Conservation (phyloP, 192 early-diverging fungal species). For the Coemansia sp. region DNA sequence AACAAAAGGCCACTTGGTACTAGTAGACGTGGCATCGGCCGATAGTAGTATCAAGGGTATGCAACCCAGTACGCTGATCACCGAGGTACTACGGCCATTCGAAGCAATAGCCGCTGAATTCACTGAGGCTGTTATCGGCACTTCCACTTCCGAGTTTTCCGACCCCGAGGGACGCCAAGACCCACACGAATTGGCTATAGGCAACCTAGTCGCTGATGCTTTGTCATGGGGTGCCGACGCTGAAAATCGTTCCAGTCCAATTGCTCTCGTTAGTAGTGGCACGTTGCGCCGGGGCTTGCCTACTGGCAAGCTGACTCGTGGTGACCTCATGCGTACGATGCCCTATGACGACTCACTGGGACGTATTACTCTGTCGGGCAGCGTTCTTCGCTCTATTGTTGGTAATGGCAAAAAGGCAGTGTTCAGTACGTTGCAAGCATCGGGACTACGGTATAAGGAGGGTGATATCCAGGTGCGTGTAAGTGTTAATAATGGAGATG, state of each 20-base stretch:
- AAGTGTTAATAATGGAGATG: constrained; percentile 2
- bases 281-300: constrained; percentile 63
- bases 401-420: constrained; percentile 40
- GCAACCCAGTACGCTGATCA: constrained; percentile 16
- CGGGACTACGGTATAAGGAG: constrained; percentile 57
- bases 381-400: constrained; percentile 57
- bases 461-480: constrained; percentile 13
- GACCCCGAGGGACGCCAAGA: constrained; percentile 44
- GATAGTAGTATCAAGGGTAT: constrained; percentile 58
- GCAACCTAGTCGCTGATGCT: constrained; percentile 68
- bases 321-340: constrained; percentile 60
- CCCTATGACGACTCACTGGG: constrained; percentile 69
- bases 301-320: constrained; percentile 60
- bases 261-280: constrained; percentile 67
- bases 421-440: constrained; percentile 62
- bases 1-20: constrained; percentile 63
- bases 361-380: constrained; percentile 57
- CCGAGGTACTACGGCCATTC: constrained; percentile 24
- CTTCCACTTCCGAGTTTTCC: constrained; percentile 48
- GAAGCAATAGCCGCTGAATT: constrained; percentile 18
- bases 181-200: constrained; percentile 62
- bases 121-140: constrained; percentile 49
- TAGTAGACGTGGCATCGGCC: constrained; percentile 57
- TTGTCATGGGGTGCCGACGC: constrained; percentile 50
- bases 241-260: constrained; percentile 4